Evolutionary conservation across 106 monocot genomes (phyloP).

Genomic region (Agapanthus africanus): DNA sequence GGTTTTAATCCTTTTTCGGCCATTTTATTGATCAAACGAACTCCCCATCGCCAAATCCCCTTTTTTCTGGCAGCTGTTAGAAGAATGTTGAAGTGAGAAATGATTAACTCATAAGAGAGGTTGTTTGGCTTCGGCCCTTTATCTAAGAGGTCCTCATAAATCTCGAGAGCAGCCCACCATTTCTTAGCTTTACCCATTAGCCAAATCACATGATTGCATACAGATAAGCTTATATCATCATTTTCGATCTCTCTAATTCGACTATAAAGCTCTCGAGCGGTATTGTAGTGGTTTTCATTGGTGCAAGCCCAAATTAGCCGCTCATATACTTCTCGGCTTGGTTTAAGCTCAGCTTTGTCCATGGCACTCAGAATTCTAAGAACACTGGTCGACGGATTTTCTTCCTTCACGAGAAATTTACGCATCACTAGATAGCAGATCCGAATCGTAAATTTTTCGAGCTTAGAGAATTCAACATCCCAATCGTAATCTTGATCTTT

Average conservation of each 20-base stretch:
- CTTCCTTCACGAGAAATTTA: slow-evolving; percentile 43
- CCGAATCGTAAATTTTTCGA: slow-evolving; percentile 40
- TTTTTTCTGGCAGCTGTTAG: slow-evolving; percentile 70
- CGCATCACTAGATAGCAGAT: slow-evolving; percentile 72
- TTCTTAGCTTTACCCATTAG: slow-evolving; percentile 89
- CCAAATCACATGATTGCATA: slow-evolving; percentile 88
- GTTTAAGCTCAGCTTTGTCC: slow-evolving; percentile 38
- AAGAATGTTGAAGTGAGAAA: slow-evolving; percentile 74
- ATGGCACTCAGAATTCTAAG: slow-evolving; percentile 52
- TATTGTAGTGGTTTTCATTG: slow-evolving; percentile 38
- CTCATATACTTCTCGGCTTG: slow-evolving; percentile 38
- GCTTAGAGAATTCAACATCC: slow-evolving; percentile 58
- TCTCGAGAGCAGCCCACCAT: slow-evolving; percentile 95
- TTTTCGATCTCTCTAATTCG: slow-evolving; percentile 50
- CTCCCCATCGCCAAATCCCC: slow-evolving; percentile 87
- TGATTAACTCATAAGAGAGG: slow-evolving; percentile 66
- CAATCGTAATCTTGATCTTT: slow-evolving; percentile 34
- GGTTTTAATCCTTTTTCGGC: slow-evolving; percentile 71
- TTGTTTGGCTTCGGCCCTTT: slow-evolving; percentile 87
- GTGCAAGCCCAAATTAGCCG: slow-evolving; percentile 92
- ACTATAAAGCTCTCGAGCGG: slow-evolving; percentile 66
- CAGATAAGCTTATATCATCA: slow-evolving; percentile 59
- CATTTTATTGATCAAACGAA: slow-evolving; percentile 84
- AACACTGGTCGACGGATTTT: slow-evolving; percentile 22
- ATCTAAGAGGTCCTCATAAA: slow-evolving; percentile 90